Evolutionary conservation across 164 flowering plant genomes (phyloP).

Genomic region (Magnolia changhungtana): DNA sequence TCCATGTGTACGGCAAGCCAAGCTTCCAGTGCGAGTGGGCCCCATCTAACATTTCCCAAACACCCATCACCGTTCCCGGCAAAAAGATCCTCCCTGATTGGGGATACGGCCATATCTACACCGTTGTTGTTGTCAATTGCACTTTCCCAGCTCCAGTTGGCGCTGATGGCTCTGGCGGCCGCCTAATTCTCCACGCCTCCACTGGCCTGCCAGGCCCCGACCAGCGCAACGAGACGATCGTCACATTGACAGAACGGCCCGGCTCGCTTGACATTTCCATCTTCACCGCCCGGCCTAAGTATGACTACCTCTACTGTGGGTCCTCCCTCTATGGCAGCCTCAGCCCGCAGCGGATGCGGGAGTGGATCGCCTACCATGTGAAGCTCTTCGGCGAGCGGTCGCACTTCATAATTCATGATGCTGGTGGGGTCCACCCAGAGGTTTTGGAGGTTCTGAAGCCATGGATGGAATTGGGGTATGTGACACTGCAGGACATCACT

Average conservation of each 20-base stretch:
- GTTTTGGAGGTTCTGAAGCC: conserved; percentile 81
- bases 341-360: conserved; percentile 83
- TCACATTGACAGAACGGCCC: conserved; percentile 44
- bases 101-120: conserved; percentile 95
- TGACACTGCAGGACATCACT: conserved; percentile 76
- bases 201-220: conserved; percentile 44
- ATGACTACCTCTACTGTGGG: conserved; percentile 87
- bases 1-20: conserved; percentile 42
- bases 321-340: conserved; percentile 71
- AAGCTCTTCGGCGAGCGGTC: conserved; percentile 62
- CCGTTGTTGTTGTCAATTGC: conserved; percentile 84
- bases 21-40: conserved; percentile 61
- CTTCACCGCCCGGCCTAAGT: conserved; percentile 34
- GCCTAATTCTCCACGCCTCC: conserved; percentile 49
- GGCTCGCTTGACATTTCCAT: conserved; percentile 31
- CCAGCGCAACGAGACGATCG: conserved; percentile 43
- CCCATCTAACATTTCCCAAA: conserved; percentile 12
- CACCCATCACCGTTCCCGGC: conserved; percentile 24
- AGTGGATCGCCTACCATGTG: conserved; percentile 92
- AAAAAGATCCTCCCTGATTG: conserved; percentile 72
- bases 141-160: conserved; percentile 54
- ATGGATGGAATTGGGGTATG: conserved; percentile 90
- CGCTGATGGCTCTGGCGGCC: conserved; percentile 53
- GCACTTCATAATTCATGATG: conserved; percentile 88
- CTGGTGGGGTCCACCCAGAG: conserved; percentile 82